phyloP scores from a whole-genome alignment of 768 basidiomycete genomes.

The Rhodosporidiobolus odoratus region DNA sequence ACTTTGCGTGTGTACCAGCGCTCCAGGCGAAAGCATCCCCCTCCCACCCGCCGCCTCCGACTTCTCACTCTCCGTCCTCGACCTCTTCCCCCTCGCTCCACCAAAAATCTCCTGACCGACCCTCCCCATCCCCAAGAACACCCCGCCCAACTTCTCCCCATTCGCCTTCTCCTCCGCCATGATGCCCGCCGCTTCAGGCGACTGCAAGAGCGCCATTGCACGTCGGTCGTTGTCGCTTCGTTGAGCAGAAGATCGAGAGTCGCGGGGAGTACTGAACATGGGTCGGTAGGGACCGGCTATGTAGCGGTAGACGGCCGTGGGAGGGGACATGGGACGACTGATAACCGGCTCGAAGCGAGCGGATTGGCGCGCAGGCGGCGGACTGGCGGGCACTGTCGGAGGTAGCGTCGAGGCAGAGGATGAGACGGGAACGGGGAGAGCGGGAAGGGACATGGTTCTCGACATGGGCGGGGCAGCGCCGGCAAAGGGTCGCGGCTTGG shows the following conservation, averaged over 20 bases:
- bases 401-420: no score
- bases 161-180: conserved; percentile 17
- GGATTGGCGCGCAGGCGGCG: not conserved
- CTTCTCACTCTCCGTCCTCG: conserved; percentile 30
- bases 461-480: not conserved
- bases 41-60: not conserved
- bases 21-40: conserved; percentile 26
- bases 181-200: conserved; percentile 35
- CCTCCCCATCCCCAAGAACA: conserved; percentile 27
- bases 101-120: conserved; percentile 3
- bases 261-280: not conserved
- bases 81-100: not conserved
- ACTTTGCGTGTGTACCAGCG: conserved; percentile 33
- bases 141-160: not conserved
- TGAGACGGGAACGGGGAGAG: not conserved
- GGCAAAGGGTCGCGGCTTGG: not conserved
- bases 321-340: conserved; percentile 37
- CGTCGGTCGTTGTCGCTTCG: no score
- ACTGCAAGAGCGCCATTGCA: conserved; percentile 35
- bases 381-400: not conserved
- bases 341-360: conserved; percentile 17
- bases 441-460: not conserved
- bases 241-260: no score
- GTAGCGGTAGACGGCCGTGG: conserved; percentile 39
- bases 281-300: conserved; percentile 42